Percentiles rank a stretch among this genome's conserved stretches.
Conservation (phyloP, 352 stramenopile genomes). For the Pythium rhizo-oryzae region DNA sequence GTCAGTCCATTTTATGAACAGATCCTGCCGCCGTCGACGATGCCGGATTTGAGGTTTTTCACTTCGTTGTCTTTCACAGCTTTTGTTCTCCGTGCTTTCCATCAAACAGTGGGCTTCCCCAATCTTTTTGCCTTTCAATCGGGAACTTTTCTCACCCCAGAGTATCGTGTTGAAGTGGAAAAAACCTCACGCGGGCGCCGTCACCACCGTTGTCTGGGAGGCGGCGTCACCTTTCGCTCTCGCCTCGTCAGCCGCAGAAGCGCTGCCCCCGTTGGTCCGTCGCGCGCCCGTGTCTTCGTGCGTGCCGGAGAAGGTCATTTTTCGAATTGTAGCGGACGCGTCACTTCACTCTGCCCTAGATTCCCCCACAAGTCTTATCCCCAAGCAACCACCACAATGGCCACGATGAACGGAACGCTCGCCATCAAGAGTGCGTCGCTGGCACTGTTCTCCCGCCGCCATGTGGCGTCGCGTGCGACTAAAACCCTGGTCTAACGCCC, state of each 20-base stretch:
- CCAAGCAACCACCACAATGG: background rate
- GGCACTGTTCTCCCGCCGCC: background rate
- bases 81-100: background rate
- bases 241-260: conserved; percentile 1
- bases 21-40: too few relatives aligned
- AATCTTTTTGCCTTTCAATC: background rate
- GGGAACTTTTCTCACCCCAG: background rate
- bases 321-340: conserved; percentile 22
- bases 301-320: conserved; percentile 10
- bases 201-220: conserved; percentile 16
- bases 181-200: conserved; percentile 17
- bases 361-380: background rate
- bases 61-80: background rate
- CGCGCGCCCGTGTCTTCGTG: background rate
- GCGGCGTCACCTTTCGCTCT: conserved; percentile 28
- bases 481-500: too few relatives aligned
- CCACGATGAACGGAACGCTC: conserved; percentile 24
- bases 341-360: background rate
- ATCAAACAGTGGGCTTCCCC: too few relatives aligned
- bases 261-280: background rate
- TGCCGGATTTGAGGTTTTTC: conserved; percentile 22
- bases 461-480: background rate
- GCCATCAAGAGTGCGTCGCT: conserved; percentile 18
- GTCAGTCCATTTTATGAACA: conserved; percentile 8
- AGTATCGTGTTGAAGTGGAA: conserved; percentile 27